Conservation (phyloP, 2,329 filamentous ascomycete genomes). For the Phaeoacremonium minimum region DNA sequence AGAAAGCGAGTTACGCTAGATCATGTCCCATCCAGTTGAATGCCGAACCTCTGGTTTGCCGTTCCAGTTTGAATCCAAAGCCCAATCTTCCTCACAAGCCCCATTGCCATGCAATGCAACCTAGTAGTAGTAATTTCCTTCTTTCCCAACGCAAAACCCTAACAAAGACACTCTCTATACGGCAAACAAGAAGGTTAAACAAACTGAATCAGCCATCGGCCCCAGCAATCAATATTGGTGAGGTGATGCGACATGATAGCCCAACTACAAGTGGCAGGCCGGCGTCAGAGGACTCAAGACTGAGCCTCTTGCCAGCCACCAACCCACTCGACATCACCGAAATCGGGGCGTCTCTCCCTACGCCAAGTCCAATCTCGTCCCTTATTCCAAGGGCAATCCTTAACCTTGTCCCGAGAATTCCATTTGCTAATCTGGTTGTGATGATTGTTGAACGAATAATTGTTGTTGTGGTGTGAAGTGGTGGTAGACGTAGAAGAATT, state of each 20-base stretch:
- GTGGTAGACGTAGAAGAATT: conserved; percentile 12
- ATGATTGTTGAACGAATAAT: conserved; percentile 11
- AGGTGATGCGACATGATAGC: conserved; percentile 26
- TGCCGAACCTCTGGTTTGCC: too few species aligned
- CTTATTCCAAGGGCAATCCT: conserved; percentile 53
- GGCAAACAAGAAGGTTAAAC: conserved; percentile 9
- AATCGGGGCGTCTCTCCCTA: conserved; percentile 59
- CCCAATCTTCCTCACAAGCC: too few species aligned
- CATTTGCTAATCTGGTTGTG: conserved; percentile 28
- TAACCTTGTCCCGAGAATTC: conserved; percentile 38
- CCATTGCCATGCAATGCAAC: conserved; percentile 3
- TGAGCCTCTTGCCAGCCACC: conserved; percentile 74
- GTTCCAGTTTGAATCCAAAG: too few species aligned
- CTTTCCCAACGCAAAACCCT: too few species aligned
- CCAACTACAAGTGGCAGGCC: conserved; percentile 58
- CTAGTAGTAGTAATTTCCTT: too few species aligned
- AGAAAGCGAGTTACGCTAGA: conserved; percentile 57
- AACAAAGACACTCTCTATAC: too few species aligned
- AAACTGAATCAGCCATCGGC: conserved; percentile 19
- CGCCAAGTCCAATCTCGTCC: conserved; percentile 53
- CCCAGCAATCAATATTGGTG: conserved; percentile 14
- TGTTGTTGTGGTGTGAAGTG: conserved; percentile 16
- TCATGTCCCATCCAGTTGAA: conserved; percentile 16
- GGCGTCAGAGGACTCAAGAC: conserved; percentile 25
- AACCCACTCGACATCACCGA: conserved; percentile 89